phyloP scores from a whole-genome alignment of 2,329 filamentous ascomycete species.

The Geoglossum cookeanum region DNA sequence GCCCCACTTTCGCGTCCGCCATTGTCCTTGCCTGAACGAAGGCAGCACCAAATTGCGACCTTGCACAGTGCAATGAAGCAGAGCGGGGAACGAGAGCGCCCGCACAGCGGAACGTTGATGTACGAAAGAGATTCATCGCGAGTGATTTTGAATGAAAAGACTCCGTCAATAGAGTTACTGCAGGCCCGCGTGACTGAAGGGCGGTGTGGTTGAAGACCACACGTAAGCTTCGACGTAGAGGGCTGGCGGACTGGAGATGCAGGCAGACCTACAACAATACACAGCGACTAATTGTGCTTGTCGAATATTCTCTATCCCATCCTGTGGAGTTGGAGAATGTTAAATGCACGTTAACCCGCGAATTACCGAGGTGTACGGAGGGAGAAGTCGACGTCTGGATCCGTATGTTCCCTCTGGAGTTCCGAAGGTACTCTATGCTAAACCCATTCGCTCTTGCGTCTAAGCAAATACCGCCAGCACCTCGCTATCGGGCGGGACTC shows the following conservation, averaged over 20 bases:
- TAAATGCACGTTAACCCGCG: background rate
- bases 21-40: conserved; percentile 25
- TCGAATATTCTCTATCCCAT: background rate
- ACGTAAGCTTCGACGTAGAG: background rate
- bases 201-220: background rate
- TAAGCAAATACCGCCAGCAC: background rate
- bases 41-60: background rate
- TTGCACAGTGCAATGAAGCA: background rate
- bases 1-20: conserved; percentile 21
- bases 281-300: background rate
- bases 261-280: background rate
- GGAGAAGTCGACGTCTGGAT: background rate
- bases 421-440: background rate
- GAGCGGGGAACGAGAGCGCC: background rate
- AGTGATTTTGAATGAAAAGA: background rate
- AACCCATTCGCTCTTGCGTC: background rate
- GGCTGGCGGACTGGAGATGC: background rate
- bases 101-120: background rate
- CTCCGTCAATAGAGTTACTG: background rate
- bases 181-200: background rate
- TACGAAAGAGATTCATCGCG: conserved; percentile 1
- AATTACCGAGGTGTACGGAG: background rate
- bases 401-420: background rate
- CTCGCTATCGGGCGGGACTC: too few species aligned
- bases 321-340: background rate